Base-by-base conservation (phyloP, 1,139 yeast species). In the Wickerhamomyces sp. region DNA sequence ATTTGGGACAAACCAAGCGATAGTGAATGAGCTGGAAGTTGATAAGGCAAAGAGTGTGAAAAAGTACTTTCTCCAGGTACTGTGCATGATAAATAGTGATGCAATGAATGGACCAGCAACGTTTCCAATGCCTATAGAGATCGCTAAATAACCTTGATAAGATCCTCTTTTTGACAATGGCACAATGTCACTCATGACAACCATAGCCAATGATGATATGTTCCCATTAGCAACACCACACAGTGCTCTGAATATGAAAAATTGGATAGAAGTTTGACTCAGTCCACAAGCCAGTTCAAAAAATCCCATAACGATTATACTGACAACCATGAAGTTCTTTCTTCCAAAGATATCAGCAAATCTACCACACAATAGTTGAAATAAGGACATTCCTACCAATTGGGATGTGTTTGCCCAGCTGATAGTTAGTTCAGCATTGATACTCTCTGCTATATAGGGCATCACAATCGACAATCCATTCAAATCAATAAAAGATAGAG, bases 31-130 rank as follows among this genome's bases (percentile, higher is more conserved):
- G 35, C 64, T 68, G 7, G 61, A 45, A 7, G 64, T 54, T 5
- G 71, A 64, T 26, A 74, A 50, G 0, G 79, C 77, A 9, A 75
- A 71, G 51, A 71, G 56, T 40, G 72, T 60, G 54, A 71, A 72
- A 52, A 72, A 77, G 48, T 73, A 69, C 11, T 39, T 39, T 35
- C 45, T 38, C 45, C 10, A 67, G 49, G 27, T 63, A 65, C 34
- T 39, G 29, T 36, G 40, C 23, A 27, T 33, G 7, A 75, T 68
- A 46, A 77, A 72, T 0, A 73, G 76, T 29, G 78, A 78, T 53
- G 79, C 78, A 14, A 79, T 58, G 42, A 79, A 68, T 1, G 84
- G 84, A 0, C 82, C 84, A 14, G 73, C 51, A 1, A 73, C 75
- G 44, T 73, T 69, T 2, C 83, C 81, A 13, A 76, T 47, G 0